Base-by-base conservation (phyloP, 2,329 filamentous ascomycete genomes). In the Cytospora paraplurivora region DNA sequence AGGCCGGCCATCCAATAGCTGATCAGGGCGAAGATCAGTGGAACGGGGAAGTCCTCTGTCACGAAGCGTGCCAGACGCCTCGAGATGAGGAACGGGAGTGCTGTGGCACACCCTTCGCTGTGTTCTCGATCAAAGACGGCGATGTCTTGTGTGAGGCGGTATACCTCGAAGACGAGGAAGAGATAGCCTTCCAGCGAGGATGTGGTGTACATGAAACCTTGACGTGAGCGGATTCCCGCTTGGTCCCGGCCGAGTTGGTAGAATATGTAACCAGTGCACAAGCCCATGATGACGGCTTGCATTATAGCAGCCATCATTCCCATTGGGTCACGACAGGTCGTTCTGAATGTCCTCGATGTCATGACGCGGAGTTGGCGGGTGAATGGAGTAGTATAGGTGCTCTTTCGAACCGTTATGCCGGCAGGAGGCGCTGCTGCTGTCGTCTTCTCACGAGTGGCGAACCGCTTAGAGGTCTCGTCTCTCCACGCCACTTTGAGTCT, bases 1-100 rank as follows among this genome's bases (percentile, higher is more conserved):
- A 92, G 91, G 0, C 89, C 89, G 7, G 86, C 85, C 88, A 93
- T 92, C 72, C 91, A 93, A 73, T 93, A 93, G 71, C 87, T 88
- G 8, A 93, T 88, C 1, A 87, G 75, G 7, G 87, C 87, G 70
- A 88, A 93, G 4, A 92, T 72, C 17, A 92, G 81, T 0, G 90
- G 90, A 1, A 92, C 88, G 0, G 89, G 88, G 0, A 93, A 71
- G 70, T 93, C 90, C 71, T 93, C 90, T 0, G 89, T 85, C 1
- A 88, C 79, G 27, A 92, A 76, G 7, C 89, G 82, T 0, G 90
- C 88, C 6, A 92, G 73, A 33, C 91, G 82, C 50, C 90, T 81
- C 19, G 89, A 92, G 1, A 92, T 71, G 1, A 93, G 79, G 66
- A 90, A 93, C 0, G 88, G 86, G 0, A 89, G 75, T 2, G 90